Percentiles rank a stretch among this genome's conserved stretches.
Evolutionary conservation across 768 basidiomycete species (phyloP).

Genomic region (Termitomyces sp.): DNA sequence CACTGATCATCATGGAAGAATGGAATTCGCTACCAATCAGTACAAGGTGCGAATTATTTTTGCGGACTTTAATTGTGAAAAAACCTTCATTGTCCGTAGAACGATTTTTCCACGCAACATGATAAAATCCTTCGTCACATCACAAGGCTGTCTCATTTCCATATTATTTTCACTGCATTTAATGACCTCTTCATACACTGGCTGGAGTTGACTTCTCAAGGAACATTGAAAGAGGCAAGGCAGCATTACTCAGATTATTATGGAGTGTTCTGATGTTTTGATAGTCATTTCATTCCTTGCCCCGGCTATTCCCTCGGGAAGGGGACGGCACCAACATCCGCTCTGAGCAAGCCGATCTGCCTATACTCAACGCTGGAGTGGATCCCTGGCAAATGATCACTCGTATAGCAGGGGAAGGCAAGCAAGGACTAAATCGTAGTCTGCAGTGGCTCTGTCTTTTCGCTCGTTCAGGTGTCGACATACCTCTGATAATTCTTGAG

Average conservation of each 20-base stretch:
- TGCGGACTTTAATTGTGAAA: background rate
- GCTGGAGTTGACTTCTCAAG: conserved; percentile 41
- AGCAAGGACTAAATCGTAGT: conserved; percentile 40
- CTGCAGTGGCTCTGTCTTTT: conserved; percentile 61
- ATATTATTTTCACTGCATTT: conserved; percentile 53
- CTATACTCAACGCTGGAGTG: conserved; percentile 27
- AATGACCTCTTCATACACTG: conserved; percentile 58
- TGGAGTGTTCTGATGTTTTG: background rate
- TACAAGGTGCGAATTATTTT: conserved; percentile 2
- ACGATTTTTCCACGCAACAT: conserved; percentile 12
- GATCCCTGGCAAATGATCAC: conserved; percentile 58
- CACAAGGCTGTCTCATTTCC: conserved; percentile 48
- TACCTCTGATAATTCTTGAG: conserved; percentile 49
- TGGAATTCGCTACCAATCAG: conserved; percentile 9
- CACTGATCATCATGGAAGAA: conserved; percentile 10
- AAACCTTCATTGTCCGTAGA: background rate
- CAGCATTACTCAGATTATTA: background rate
- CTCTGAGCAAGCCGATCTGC: conserved; percentile 25
- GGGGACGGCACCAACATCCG: conserved; percentile 37
- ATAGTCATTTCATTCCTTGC: conserved; percentile 52
- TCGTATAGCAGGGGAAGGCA: conserved; percentile 36
- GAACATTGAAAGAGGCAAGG: conserved; percentile 36
- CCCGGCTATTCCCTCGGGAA: conserved; percentile 56
- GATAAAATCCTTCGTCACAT: conserved; percentile 50
- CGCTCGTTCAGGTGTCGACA: conserved; percentile 61